Evolutionary conservation across 164 flowering plant genomes (phyloP).

Genomic region (Echeveria elegans): DNA sequence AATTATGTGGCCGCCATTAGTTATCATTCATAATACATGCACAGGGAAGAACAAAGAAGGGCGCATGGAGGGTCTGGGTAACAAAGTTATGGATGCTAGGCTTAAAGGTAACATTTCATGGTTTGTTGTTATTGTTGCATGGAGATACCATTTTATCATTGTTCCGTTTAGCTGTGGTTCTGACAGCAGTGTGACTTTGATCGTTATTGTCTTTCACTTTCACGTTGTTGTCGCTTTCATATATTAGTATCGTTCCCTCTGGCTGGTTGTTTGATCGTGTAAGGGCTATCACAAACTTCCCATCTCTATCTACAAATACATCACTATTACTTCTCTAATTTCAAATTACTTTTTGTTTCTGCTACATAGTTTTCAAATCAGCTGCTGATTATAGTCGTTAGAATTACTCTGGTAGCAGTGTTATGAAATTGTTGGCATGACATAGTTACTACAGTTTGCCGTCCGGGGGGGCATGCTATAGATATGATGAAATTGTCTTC

Average conservation of each 20-base stretch:
- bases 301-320: too few species aligned
- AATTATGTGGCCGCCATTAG: constrained; percentile 91
- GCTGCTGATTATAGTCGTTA: background rate
- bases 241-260: background rate
- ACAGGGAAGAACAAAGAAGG: constrained; percentile 86
- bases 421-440: too few species aligned
- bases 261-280: background rate
- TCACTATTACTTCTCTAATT: too few species aligned
- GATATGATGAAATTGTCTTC: too few species aligned
- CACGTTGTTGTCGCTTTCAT: background rate
- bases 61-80: constrained; percentile 91
- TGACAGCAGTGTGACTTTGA: background rate
- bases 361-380: background rate
- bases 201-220: background rate
- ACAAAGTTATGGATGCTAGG: constrained; percentile 71
- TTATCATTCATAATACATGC: constrained; percentile 75
- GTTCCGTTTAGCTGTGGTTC: background rate
- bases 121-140: constrained; percentile 4
- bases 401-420: too few species aligned
- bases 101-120: constrained; percentile 60
- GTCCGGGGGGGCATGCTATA: too few species aligned
- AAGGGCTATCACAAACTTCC: background rate
- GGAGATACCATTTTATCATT: background rate
- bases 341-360: background rate
- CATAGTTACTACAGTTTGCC: too few species aligned